Base-by-base conservation (phyloP, 768 basidiomycete genomes). In the Xanthoconium purpureum region DNA sequence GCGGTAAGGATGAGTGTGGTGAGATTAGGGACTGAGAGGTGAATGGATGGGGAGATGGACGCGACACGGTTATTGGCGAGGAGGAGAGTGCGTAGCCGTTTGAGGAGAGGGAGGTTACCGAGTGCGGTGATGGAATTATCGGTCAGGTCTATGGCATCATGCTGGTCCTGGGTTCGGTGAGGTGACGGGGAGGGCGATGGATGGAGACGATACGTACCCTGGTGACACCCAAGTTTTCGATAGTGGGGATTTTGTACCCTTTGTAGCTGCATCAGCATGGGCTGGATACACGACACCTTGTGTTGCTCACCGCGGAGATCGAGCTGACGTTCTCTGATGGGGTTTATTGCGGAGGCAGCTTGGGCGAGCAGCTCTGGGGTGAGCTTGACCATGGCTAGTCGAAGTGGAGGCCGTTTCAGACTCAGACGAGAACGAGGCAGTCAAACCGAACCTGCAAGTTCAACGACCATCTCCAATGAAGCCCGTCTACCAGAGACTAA, bases 201-300 rank as follows among this genome's bases (percentile, higher is more conserved):
- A 36, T 40, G 20, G 66, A 46, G 59, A 63, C 54, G 60, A 61
- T 39, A 72, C 83, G 63, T 71, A 86, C 91, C 80, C 80, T 87
- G 72, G 93, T 92, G 60, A 94, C 89, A 79, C 93, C 94, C 63
- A 96, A 81, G 80, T 96, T 96, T 87, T 96, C 94, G 70, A 96
- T 96, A 54, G 89, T 84, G 52, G 94, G 93, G 63, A 95, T 94
- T 83, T 92, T 94, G 77, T 89, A 89, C 55, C 93, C 92, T 94
- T 72, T 63, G 66, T 62, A 50, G 44, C 8, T 35, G 33, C 40
- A 52, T 72, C 48, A 72, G 59, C 43, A 29, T 30, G 55, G 14
- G 29, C 32, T 37, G 20, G 20, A 30, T 18, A 49, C 29, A 17
- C 57, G 63, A 18, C 9, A 63, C 61, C 44, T 40, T 69, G 51